These are phyloP conservation scores for Dryas alaskensis DNA, from an alignment of 306 rosid species.

Conservation along the genomic window DNA sequence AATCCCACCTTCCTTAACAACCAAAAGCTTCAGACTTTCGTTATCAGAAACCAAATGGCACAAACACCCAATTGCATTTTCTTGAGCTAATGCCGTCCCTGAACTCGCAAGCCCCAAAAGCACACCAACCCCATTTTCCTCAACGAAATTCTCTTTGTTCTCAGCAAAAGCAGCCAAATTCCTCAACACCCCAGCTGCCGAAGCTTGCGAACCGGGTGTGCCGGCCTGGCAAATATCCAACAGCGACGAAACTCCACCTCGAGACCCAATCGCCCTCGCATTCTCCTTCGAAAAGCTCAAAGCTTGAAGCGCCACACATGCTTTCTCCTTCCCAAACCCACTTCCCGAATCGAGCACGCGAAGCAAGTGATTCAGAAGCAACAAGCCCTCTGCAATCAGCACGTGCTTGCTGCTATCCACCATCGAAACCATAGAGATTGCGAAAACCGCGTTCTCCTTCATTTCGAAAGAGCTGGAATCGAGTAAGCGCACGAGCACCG, in stretches of 20 bases:
- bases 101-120: constrained; percentile 63
- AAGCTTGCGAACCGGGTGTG: constrained; percentile 82
- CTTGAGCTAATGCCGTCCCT: constrained; percentile 68
- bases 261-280: constrained; percentile 76
- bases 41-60: constrained; percentile 59
- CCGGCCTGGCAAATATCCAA: constrained; percentile 85
- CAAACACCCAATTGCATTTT: constrained; percentile 75
- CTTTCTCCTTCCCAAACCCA: constrained; percentile 67
- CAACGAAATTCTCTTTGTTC: constrained; percentile 59
- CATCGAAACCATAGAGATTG: constrained; percentile 62
- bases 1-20: constrained; percentile 69
- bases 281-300: constrained; percentile 67
- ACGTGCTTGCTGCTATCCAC: constrained; percentile 66
- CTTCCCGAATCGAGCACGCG: constrained; percentile 80
- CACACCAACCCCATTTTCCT: constrained; percentile 67
- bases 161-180: constrained; percentile 60
- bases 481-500: constrained; percentile 64
- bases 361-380: constrained; percentile 65
- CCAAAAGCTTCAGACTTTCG: constrained; percentile 49
- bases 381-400: constrained; percentile 67
- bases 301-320: constrained; percentile 68
- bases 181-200: constrained; percentile 73
- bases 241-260: constrained; percentile 88
- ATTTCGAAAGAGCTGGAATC: constrained; percentile 54
- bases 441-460: constrained; percentile 76